Evolutionary conservation across 163 green algal species (phyloP), one percentile per base, ranked within the genome.

Genomic region (Chloromonas sp.): DNA sequence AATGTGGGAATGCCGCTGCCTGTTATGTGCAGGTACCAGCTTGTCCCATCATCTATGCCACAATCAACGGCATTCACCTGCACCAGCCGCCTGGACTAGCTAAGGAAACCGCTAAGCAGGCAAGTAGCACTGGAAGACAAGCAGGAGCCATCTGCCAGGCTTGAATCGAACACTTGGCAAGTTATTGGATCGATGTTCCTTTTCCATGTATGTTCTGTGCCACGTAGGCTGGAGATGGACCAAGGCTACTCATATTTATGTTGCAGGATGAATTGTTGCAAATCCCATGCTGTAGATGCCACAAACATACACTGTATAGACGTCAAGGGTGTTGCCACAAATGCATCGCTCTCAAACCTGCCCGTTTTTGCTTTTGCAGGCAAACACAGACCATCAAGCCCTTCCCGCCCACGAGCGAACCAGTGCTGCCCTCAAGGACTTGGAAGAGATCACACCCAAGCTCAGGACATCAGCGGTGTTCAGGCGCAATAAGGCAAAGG

Each of bases 21-120:
- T 36, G 71, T 2, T 79, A 14, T 79, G 13, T 79, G 71, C 83
- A 89, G 86, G 81, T 89, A 15, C 89, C 92, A 3, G 93, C 84
- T 60, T 92, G 90, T 5, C 91, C 94, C 2, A 83, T 91, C 0
- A 60, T 97, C 59, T 96, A 95, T 85, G 85, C 90, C 3, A 91
- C 89, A 60, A 90, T 93, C 14, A 96, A 96, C 85, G 94, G 94
- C 13, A 60, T 96, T 13, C 91, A 95, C 79, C 85, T 97, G 70
- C 89, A 95, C 74, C 86, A 90, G 66, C 94, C 94, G 3, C 92
- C 88, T 1, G 89, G 88, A 2, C n/a, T 86, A 3, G 89, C 94
- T 83, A 88, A 92, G 74, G 71, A 87, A 13, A 83, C 76, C 0
- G 83, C 89, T 1, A 85, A 87, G 60, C 79, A 89, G 84, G 92